A percentile compares a stretch with the other conserved stretches of the same genome.
Evolutionary conservation across 192 early-diverging fungal genomes (phyloP).

Genomic region (Backusella tarrabulga): DNA sequence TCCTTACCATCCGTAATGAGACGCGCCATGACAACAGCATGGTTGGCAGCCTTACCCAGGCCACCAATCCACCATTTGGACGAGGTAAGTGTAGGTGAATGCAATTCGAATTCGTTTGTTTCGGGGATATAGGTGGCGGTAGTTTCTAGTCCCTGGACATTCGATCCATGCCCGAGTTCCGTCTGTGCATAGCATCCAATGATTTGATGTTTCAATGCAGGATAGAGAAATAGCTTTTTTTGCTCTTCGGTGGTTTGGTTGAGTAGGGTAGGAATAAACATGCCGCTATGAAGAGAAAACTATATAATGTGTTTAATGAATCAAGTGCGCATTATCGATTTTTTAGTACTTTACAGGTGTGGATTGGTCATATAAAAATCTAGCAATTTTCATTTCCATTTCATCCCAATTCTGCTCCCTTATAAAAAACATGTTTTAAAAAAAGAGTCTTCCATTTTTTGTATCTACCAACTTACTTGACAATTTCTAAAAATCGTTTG

Average conservation of each 20-base stretch:
- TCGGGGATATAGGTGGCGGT: slow-evolving; percentile 79
- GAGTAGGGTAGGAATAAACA: slow-evolving; percentile 82
- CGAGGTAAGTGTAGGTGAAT: slow-evolving; percentile 73
- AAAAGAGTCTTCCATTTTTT: neutral
- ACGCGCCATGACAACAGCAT: slow-evolving; percentile 84
- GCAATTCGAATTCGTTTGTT: slow-evolving; percentile 85
- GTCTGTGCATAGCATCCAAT: slow-evolving; percentile 89
- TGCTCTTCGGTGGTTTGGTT: slow-evolving; percentile 81
- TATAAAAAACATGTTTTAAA: neutral
- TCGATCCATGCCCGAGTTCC: slow-evolving; percentile 73
- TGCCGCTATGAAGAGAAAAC: slow-evolving; percentile 70
- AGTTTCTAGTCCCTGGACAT: slow-evolving; percentile 90
- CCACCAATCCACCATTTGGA: slow-evolving; percentile 91
- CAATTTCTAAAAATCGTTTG: slow-evolving; percentile 58
- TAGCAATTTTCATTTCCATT: slow-evolving; percentile 47
- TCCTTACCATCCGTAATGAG: slow-evolving; percentile 72
- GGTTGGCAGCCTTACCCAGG: slow-evolving; percentile 73
- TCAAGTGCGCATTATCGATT: neutral
- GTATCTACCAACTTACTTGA: slow-evolving; percentile 37
- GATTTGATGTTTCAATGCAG: slow-evolving; percentile 70
- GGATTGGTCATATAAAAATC: slow-evolving; percentile 57
- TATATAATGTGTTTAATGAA: slow-evolving; percentile 14
- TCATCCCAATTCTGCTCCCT: slow-evolving; percentile 57
- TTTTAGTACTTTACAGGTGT: slow-evolving; percentile 40
- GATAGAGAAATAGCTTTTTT: slow-evolving; percentile 70